A percentile compares a stretch with the other conserved stretches of the same genome.
Evolutionary conservation across 2,329 filamentous ascomycete species (phyloP).

Genomic region (Fusarium musae): DNA sequence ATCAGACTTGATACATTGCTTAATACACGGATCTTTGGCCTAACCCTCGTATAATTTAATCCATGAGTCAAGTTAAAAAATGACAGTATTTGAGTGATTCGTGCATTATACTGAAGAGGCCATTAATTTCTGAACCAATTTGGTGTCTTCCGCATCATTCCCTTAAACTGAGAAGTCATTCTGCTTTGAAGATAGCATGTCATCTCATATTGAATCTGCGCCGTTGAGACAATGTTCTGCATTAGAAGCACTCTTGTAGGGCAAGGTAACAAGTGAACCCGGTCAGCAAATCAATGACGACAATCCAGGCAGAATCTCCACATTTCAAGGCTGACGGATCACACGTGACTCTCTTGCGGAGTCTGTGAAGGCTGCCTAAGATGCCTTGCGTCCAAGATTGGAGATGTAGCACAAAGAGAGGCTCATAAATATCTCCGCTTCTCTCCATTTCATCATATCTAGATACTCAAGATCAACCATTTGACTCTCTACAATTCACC

Average conservation of each 20-base stretch:
- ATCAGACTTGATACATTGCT: background rate
- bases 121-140: too few relatives aligned
- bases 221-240: background rate
- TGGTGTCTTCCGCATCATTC: too few relatives aligned
- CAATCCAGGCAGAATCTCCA: background rate
- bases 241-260: background rate
- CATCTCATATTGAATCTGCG: background rate
- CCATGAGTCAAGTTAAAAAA: too few relatives aligned
- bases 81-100: too few relatives aligned
- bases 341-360: background rate
- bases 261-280: background rate
- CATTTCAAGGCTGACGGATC: background rate
- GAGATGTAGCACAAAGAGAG: background rate
- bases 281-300: background rate
- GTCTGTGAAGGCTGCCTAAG: background rate
- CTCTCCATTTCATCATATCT: too few relatives aligned
- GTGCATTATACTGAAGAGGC: too few relatives aligned
- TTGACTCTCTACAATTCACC: background rate
- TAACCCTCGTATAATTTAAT: rapidly evolving
- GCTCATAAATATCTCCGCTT: background rate
- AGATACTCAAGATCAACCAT: background rate
- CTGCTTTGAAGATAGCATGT: too few relatives aligned
- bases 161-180: too few relatives aligned
- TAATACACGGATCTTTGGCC: background rate
- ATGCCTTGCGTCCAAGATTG: background rate